These are phyloP conservation scores for Acorus gramineus DNA, from an alignment of 106 monocot genomes.

Conservation along the genomic window DNA sequence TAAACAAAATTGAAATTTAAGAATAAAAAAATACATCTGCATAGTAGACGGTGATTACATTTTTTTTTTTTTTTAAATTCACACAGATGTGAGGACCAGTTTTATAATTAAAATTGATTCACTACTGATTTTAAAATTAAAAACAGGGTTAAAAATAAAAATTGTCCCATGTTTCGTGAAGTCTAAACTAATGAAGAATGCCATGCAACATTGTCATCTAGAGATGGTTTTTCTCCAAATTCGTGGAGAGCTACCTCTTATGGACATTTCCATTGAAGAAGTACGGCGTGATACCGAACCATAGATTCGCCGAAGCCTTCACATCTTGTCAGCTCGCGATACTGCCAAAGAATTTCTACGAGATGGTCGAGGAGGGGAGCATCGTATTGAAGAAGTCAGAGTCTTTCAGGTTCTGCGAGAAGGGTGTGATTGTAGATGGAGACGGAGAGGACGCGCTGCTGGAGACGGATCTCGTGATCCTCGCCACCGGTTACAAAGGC, in stretches of 20 bases:
- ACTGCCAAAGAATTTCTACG: constrained; percentile 51
- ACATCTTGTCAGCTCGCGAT: constrained; percentile 18
- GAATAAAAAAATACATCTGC: too few species aligned
- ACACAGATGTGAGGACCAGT: too few species aligned
- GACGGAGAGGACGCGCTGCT: constrained; percentile 17
- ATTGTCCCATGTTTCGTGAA: too few species aligned
- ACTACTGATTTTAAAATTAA: too few species aligned
- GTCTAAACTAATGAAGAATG: too few species aligned
- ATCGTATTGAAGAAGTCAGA: constrained; percentile 35
- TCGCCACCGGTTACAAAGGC: constrained; percentile 65
- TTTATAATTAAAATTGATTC: too few species aligned
- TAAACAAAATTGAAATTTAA: too few species aligned
- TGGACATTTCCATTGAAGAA: constrained; percentile 45
- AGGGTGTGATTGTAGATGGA: constrained; percentile 36
- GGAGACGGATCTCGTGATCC: constrained; percentile 46
- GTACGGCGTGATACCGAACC: constrained; percentile 58
- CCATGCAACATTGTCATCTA: constrained; percentile 5
- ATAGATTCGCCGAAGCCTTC: constrained; percentile 37
- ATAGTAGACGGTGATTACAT: too few species aligned
- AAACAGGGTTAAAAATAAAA: too few species aligned
- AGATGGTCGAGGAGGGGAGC: constrained; percentile 63
- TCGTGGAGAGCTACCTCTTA: constrained; percentile 48
- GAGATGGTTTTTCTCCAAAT: constrained; percentile 48
- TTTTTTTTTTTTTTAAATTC: too few species aligned
- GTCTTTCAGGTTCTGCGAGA: constrained; percentile 38